Base-by-base conservation (phyloP, 306 rosid genomes). In the Pyrus betulifolia region DNA sequence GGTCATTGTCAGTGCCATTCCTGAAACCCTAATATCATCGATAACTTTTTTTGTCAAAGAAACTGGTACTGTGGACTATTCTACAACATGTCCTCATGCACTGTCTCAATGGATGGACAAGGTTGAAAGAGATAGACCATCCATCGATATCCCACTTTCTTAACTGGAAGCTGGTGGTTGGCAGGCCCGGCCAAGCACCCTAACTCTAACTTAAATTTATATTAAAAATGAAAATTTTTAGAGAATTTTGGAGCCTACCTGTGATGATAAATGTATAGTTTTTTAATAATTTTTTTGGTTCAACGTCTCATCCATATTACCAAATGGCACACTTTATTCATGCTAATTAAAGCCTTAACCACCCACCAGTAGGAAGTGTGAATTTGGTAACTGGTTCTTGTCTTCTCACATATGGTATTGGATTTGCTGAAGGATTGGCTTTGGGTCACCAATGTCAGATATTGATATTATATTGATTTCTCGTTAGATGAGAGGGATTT, bases 21-120 rank as follows among this genome's bases (percentile, higher is more conserved):
- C 15, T 40, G 49, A 22, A 23, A 21, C 68, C 8, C 46, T 21
- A n/a, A 51, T 62, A 19, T 51, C 11, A 70, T 27, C 25, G 38
- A 64, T 14, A 15, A 4, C 67, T 25, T 11, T 78, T 15, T 25
- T 77, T 65, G 40, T 22, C 64, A 62, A 45, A 60, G 80, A 78
- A 78, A 70, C 81, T 22, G 33, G 81, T 23, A 5, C 21, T 62
- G 65, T 77, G 80, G 80, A 70, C 15, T 67, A 70, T 75, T 70
- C 11, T 42, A 70, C 74, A 64, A 51, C 74, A 75, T 6, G 77
- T 54, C 51, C 65, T 78, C 69, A 58, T 30, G 79, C 70, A 28
- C 4, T 49, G 72, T 73, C 79, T 40, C 51, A 45, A 38, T 83
- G 33, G 28, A 61, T 54, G 62, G 70, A 12, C 66, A 55, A 5